Conservation (phyloP, 129 eudicot genomes). For the Tagetes patula region DNA sequence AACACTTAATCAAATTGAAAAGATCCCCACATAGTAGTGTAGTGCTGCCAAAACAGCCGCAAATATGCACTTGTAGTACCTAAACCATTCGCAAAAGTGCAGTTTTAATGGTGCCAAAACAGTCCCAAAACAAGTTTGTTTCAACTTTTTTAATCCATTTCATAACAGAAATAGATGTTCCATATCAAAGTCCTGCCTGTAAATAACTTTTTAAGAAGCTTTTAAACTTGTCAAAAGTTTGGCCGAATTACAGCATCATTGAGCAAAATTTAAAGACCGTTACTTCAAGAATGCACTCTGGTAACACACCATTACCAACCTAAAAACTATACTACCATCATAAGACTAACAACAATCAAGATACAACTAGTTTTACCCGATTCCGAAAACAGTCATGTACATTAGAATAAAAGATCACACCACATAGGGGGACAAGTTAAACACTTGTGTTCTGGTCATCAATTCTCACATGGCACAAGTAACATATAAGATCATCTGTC, state of each 20-base stretch:
- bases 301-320: not conserved
- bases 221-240: not conserved
- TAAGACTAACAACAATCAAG: conserved; percentile 3
- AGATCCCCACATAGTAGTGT: too few relatives aligned
- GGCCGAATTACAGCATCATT: not conserved
- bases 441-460: not conserved
- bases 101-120: too few relatives aligned
- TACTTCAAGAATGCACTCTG: not conserved
- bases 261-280: conserved; percentile 7
- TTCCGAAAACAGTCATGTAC: conserved; percentile 6
- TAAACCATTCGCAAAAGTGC: too few relatives aligned
- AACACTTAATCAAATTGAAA: too few relatives aligned
- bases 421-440: not conserved
- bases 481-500: not conserved
- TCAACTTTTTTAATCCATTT: not conserved
- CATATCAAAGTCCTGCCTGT: not conserved
- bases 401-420: not conserved
- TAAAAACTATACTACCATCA: not conserved
- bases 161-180: not conserved
- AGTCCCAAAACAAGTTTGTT: too few relatives aligned
- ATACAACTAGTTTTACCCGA: not conserved
- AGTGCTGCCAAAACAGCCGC: too few relatives aligned
- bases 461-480: not conserved
- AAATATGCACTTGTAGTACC: too few relatives aligned
- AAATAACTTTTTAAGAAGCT: not conserved